These are phyloP conservation scores for Sporothrix variecibatus DNA, from an alignment of 2,329 filamentous ascomycete species.

Conservation along the genomic window DNA sequence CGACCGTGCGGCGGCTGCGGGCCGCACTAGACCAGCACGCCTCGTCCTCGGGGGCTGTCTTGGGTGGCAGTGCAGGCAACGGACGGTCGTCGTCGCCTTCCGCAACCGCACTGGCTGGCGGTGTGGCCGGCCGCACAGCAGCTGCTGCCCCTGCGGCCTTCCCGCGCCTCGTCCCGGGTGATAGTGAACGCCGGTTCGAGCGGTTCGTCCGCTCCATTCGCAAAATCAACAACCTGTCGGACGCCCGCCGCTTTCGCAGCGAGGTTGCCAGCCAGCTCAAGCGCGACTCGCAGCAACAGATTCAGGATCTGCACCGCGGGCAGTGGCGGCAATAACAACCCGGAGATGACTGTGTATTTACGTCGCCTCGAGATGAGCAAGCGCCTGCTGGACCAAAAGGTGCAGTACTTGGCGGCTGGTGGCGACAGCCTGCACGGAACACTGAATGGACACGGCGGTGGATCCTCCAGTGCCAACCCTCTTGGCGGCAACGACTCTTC, in stretches of 20 bases:
- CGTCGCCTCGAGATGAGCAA: constrained; percentile 91
- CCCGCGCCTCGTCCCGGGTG: constrained; percentile 75
- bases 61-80: constrained; percentile 44
- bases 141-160: constrained; percentile 50
- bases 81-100: neutral
- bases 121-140: neutral
- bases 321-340: constrained; percentile 45
- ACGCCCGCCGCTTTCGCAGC: constrained; percentile 87
- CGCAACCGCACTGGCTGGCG: neutral
- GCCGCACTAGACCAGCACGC: constrained; percentile 94
- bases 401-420: constrained; percentile 74
- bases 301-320: constrained; percentile 19
- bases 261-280: constrained; percentile 91
- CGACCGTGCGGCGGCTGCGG: constrained; percentile 87
- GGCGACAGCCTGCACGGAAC: constrained; percentile 49
- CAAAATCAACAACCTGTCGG: constrained; percentile 86
- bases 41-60: constrained; percentile 63
- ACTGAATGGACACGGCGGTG: constrained; percentile 8
- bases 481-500: neutral
- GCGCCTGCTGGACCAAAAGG: constrained; percentile 83
- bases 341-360: constrained; percentile 78
- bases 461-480: neutral
- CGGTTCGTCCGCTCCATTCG: constrained; percentile 94
- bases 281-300: constrained; percentile 72
- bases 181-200: constrained; percentile 91